Evolutionary conservation across 2,329 filamentous ascomycete genomes (phyloP).

Genomic region (Aspergillus sojae): DNA sequence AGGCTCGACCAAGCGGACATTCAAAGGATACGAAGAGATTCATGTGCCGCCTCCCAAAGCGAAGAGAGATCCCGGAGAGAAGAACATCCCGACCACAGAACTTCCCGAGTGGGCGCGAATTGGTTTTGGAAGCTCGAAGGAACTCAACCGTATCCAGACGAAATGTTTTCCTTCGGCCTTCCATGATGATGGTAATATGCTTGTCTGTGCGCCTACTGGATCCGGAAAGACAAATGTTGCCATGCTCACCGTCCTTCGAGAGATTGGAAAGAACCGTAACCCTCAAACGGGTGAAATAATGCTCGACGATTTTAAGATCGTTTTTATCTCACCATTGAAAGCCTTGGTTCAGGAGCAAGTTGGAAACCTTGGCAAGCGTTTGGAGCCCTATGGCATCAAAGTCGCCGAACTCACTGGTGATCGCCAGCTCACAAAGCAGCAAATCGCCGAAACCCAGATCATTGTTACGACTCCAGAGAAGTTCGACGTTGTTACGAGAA

Average conservation of each 20-base stretch:
- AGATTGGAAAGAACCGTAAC: constrained; percentile 94
- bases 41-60: constrained; percentile 93
- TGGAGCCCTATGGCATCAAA: constrained; percentile 87
- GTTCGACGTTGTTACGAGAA: constrained; percentile 98
- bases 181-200: constrained; percentile 92
- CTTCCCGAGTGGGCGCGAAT: constrained; percentile 89
- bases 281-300: constrained; percentile 89
- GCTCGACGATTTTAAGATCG: constrained; percentile 95
- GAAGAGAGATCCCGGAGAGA: constrained; percentile 76
- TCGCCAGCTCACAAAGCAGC: constrained; percentile 95
- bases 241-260: constrained; percentile 93
- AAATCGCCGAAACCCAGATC: constrained; percentile 95
- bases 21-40: constrained; percentile 98
- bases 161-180: constrained; percentile 92
- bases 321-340: constrained; percentile 95
- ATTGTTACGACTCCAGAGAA: constrained; percentile 99
- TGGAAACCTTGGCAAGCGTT: constrained; percentile 89
- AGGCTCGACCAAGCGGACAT: constrained; percentile 90
- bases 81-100: constrained; percentile 79
- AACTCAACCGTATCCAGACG: constrained; percentile 93
- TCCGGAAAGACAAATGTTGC: constrained; percentile 98
- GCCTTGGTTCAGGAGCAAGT: constrained; percentile 97
- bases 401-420: constrained; percentile 97
- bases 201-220: constrained; percentile 94
- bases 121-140: constrained; percentile 83